These are phyloP conservation scores for Kluyveromyces siamensis DNA, from an alignment of 805 yeast species.

Conservation along the genomic window DNA sequence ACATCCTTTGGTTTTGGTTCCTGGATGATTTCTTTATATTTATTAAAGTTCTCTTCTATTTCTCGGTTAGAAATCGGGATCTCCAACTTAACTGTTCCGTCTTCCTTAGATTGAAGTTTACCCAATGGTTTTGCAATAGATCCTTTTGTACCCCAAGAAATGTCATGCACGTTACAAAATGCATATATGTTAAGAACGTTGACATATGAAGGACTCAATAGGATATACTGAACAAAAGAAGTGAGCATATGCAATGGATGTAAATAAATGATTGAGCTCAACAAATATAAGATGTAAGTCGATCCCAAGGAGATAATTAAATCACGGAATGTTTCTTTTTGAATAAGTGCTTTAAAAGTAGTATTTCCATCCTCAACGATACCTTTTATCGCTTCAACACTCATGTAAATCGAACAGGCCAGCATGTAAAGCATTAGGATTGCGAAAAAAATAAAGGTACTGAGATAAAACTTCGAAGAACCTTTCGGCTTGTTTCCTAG, in stretches of 20 bases:
- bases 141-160: slow-evolving; percentile 97
- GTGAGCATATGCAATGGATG: slow-evolving; percentile 94
- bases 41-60: slow-evolving; percentile 64
- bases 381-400: slow-evolving; percentile 58
- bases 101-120: slow-evolving; percentile 61
- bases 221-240: slow-evolving; percentile 71
- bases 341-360: slow-evolving; percentile 41
- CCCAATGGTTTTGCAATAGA: slow-evolving; percentile 72
- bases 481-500: slow-evolving; percentile 95
- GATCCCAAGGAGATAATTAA: slow-evolving; percentile 77
- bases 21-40: slow-evolving; percentile 52
- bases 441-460: slow-evolving; percentile 74
- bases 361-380: slow-evolving; percentile 29
- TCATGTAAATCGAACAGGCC: slow-evolving; percentile 77
- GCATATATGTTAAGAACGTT: slow-evolving; percentile 91
- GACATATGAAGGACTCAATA: slow-evolving; percentile 82
- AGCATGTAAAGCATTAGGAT: slow-evolving; percentile 81
- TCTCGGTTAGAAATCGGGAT: slow-evolving; percentile 71
- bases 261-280: slow-evolving; percentile 71
- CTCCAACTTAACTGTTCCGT: slow-evolving; percentile 58
- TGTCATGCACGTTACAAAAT: slow-evolving; percentile 91
- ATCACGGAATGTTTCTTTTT: slow-evolving; percentile 72
- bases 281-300: slow-evolving; percentile 71
- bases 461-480: slow-evolving; percentile 65
- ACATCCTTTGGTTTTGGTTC: slow-evolving; percentile 31